Percentiles rank a stretch among this genome's conserved stretches.
These are phyloP conservation scores for Cercospora sp. DNA, from an alignment of 2,329 filamentous ascomycete species.

Conservation along the genomic window DNA sequence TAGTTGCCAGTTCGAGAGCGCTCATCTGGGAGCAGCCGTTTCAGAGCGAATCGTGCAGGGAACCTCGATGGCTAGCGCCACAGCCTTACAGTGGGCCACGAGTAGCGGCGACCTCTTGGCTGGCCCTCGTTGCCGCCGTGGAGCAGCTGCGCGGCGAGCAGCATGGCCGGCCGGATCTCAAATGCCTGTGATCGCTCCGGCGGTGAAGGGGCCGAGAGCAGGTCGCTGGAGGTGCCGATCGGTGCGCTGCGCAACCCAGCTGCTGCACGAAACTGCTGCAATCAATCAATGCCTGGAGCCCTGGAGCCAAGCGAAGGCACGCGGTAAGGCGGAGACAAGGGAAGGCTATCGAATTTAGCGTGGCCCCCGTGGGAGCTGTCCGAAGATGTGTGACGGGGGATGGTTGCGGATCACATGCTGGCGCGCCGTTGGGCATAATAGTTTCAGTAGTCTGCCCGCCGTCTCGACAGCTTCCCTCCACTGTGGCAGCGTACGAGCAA, in stretches of 20 bases:
- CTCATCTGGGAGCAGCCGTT: conserved; percentile 11
- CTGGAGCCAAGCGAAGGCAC: background rate
- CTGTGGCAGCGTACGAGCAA: background rate
- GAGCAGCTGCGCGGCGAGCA: conserved; percentile 11
- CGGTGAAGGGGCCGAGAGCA: background rate
- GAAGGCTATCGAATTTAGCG: background rate
- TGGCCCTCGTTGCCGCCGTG: conserved; percentile 1
- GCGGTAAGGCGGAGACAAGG: background rate
- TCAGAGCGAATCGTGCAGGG: conserved; percentile 13
- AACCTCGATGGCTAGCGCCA: background rate
- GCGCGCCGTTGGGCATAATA: background rate
- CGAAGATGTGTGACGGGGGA: background rate
- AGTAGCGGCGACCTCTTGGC: conserved; percentile 3
- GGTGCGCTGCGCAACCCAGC: background rate
- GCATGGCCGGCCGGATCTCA: background rate
- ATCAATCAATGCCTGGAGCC: background rate
- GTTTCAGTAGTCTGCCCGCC: background rate
- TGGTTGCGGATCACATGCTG: background rate
- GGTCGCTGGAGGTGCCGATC: background rate
- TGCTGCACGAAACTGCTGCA: background rate
- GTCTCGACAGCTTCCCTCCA: background rate
- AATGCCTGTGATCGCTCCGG: background rate
- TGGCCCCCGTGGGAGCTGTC: background rate
- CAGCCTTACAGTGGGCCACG: conserved; percentile 7
- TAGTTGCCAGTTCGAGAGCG: conserved; percentile 8